Conservation (phyloP, 495 filamentous ascomycete species). For the Aspergillus kassunensis region DNA sequence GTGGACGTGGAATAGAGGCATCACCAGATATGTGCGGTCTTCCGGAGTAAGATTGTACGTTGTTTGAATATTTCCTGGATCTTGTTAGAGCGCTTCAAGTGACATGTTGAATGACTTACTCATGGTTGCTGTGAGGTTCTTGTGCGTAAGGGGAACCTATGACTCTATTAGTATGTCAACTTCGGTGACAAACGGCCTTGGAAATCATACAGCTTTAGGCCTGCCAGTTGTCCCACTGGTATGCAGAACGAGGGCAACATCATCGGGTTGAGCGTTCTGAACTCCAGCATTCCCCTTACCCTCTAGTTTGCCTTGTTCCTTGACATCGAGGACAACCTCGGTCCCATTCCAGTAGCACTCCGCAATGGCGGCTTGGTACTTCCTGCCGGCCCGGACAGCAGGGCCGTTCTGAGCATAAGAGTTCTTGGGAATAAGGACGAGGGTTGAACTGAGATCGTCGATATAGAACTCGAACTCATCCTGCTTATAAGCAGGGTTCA, state of each 20-base stretch:
- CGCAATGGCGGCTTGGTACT: conserved; percentile 72
- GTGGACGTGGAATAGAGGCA: conserved; percentile 89
- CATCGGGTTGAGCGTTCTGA: conserved; percentile 56
- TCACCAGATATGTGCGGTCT: conserved; percentile 81
- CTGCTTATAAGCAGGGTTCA: conserved; percentile 82
- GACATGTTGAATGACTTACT: conserved; percentile 34
- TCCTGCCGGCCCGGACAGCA: conserved; percentile 68
- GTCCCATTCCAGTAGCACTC: conserved; percentile 71
- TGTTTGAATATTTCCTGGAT: conserved; percentile 61
- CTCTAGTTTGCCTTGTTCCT: conserved; percentile 62
- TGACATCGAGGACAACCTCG: conserved; percentile 70
- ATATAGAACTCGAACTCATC: conserved; percentile 89
- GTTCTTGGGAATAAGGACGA: conserved; percentile 68
- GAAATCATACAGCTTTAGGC: conserved; percentile 63
- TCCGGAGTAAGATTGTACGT: conserved; percentile 65
- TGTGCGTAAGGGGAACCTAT: conserved; percentile 70
- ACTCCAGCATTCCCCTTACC: conserved; percentile 46
- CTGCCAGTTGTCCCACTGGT: conserved; percentile 77
- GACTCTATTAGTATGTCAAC: neutral
- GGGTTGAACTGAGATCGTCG: conserved; percentile 70
- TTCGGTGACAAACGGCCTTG: neutral
- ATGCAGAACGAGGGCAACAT: conserved; percentile 69
- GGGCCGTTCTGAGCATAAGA: conserved; percentile 58
- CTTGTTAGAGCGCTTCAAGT: neutral
- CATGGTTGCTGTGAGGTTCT: conserved; percentile 72